Base-by-base conservation (phyloP, 306 rosid genomes). In the Fragaria ananassa region DNA sequence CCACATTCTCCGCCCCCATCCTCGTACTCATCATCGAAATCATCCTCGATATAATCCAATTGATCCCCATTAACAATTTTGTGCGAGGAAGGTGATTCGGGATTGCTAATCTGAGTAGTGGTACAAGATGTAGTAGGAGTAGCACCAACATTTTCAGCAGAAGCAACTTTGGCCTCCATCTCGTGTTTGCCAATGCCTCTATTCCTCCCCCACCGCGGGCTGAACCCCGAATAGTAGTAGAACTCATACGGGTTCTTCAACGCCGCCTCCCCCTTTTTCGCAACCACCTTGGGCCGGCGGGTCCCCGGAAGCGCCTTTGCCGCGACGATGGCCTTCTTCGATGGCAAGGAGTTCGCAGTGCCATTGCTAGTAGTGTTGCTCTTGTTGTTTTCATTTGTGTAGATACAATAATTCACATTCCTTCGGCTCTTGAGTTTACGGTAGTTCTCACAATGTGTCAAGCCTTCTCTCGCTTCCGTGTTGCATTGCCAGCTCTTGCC, bases 191-290 rank as follows among this genome's bases (percentile, higher is more conserved):
- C 77, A n/a, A 69, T 83, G 14, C 96, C 88, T 74, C 94, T 77
- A 4, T 80, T 72, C 21, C 86, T 85, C 0, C 89, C 87, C 98
- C 96, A 90, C 17, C 34, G 25, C 0, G 98, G 98, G 4, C 91
- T 93, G 19, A 94, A 91, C 65, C 98, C 98, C 0, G 98, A 94
- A 83, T 91, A 91, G 21, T 90, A 94, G 47, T 90, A 94, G 79
- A 86, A 91, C 50, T 91, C 96, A 5, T 87, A 71, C 3, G 91
- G 96, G 73, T 85, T 90, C 51, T 46, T 46, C 51, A 13, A 13
- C 5, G 17, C 17, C 14, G 51, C 15, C 51, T 11, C 17, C 51
- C 14, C 51, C 78, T 73, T 61, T 25, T 19, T n/a, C 25, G 60
- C 21, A 6, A 8, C 83, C 14, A 54, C 17, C 50, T 27, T 34